These are phyloP conservation scores for Ramaria rubella DNA, from an alignment of 768 basidiomycete species.

Conservation along the genomic window DNA sequence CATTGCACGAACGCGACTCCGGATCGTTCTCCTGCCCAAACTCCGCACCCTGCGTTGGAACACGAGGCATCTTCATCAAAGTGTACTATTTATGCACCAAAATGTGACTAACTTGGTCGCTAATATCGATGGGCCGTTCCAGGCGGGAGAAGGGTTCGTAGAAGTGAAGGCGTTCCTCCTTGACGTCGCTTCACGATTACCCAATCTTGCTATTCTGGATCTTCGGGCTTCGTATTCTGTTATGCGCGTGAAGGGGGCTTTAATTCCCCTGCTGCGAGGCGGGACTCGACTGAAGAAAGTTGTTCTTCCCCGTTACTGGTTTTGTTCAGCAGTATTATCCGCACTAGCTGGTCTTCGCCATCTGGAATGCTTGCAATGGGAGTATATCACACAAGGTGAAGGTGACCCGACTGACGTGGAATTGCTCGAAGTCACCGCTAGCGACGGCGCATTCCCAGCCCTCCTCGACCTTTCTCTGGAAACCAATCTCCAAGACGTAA, in stretches of 20 bases:
- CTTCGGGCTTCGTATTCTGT: constrained; percentile 39
- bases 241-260: constrained; percentile 33
- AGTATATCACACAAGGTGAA: constrained; percentile 42
- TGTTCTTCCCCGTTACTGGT: constrained; percentile 44
- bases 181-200: constrained; percentile 44
- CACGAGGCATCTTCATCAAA: constrained; percentile 27
- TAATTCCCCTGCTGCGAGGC: constrained; percentile 33
- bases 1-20: constrained; percentile 48
- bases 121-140: constrained; percentile 21
- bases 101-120: constrained; percentile 36
- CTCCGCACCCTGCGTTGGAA: constrained; percentile 47
- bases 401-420: constrained; percentile 40
- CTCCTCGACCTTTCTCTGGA: constrained; percentile 48
- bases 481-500: constrained; percentile 36
- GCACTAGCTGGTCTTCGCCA: constrained; percentile 37
- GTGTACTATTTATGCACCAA: constrained; percentile 53
- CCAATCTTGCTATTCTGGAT: constrained; percentile 41
- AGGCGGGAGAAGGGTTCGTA: constrained; percentile 14
- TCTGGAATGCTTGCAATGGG: constrained; percentile 47
- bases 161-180: constrained; percentile 22
- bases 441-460: constrained; percentile 45
- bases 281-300: constrained; percentile 42
- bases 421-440: constrained; percentile 37
- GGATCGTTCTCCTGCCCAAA: constrained; percentile 48
- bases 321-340: constrained; percentile 43